Base-by-base conservation (phyloP, 768 basidiomycete genomes). In the Coprinopsis sp. region DNA sequence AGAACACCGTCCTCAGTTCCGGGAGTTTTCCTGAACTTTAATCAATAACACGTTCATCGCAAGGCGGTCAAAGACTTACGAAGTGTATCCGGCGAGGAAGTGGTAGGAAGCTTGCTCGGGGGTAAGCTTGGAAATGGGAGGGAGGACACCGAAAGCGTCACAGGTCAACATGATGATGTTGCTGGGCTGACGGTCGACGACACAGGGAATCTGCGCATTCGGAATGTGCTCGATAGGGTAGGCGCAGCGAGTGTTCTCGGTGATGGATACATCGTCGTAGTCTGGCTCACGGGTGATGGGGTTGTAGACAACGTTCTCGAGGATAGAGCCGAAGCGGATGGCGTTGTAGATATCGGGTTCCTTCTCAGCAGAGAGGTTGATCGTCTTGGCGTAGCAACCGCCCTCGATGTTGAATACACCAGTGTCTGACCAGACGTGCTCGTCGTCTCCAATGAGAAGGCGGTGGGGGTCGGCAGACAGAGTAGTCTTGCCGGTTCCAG, bases 371-470 rank as follows among this genome's bases (percentile, higher is more conserved):
- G 92, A 92, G 50, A 99, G 82, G 74, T 96, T 96, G 74, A 98
- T 87, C 66, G 82, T 86, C 72, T 99, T 98, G 67, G 96, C 96
- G 64, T 98, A 99, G 69, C 96, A 99, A 40, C 96, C 96, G 53
- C 96, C 96, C 62, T 99, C 96, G 60, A 99, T 99, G 78, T 98
- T 98, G 83, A 99, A 99, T 51, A 99, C 95, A 61, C 96, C 96
- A 14, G 77, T 85, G 68, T 99, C 96, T 13, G 91, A 92, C 96
- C 96, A 99, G 60, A 99, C 96, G 64, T 99, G 96, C 70, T 98
- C 96, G 64, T 99, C 96, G 64, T 99, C 96, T 56, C 96, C 96
- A 55, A 98, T 98, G 51, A 99, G 82, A 43, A 88, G 72, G 51
- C 96, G 91, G 57, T 82, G 78, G 18, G 95, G 92, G 67, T 99